Conservation (phyloP, 1,284 basidiomycete species). For the Cryptococcus neoformans region DNA sequence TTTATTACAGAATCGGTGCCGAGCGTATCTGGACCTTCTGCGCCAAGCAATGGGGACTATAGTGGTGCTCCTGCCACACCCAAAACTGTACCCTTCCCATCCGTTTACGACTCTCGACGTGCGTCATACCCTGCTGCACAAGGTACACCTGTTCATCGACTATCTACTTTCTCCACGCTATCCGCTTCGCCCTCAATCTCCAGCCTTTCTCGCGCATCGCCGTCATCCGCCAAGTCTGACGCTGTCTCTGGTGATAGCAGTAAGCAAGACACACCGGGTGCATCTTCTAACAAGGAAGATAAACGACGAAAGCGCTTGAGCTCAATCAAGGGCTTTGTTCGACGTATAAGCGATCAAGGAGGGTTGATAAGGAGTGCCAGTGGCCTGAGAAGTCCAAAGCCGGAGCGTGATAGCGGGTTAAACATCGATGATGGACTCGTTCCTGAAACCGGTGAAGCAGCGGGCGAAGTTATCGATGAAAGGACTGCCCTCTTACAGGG, state of each 20-base stretch:
- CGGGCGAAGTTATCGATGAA: not conserved
- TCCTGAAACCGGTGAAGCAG: not conserved
- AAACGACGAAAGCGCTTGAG: constrained; percentile 37
- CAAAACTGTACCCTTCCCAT: constrained; percentile 7
- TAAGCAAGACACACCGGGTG: not conserved
- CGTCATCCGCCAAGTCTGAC: constrained; percentile 10
- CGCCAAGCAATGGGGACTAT: too few species aligned
- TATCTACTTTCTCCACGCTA: constrained; percentile 9
- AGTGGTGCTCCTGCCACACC: constrained; percentile 1
- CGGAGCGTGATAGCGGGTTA: not conserved
- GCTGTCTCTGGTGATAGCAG: not conserved
- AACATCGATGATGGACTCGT: not conserved
- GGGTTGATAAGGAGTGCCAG: constrained; percentile 16
- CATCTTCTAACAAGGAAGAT: constrained; percentile 11
- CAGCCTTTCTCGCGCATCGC: not conserved
- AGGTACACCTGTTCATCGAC: constrained; percentile 2
- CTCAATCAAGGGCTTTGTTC: constrained; percentile 41
- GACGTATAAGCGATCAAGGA: constrained; percentile 40
- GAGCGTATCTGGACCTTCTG: not conserved
- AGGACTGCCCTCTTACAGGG: not conserved
- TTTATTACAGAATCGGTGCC: not conserved
- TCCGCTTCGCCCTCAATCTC: constrained; percentile 3
- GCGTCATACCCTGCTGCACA: constrained; percentile 3
- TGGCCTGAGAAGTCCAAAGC: constrained; percentile 8
- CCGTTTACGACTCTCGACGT: not conserved